Conservation (phyloP, 805 yeast species). For the Pichia rugopelliculosa region DNA sequence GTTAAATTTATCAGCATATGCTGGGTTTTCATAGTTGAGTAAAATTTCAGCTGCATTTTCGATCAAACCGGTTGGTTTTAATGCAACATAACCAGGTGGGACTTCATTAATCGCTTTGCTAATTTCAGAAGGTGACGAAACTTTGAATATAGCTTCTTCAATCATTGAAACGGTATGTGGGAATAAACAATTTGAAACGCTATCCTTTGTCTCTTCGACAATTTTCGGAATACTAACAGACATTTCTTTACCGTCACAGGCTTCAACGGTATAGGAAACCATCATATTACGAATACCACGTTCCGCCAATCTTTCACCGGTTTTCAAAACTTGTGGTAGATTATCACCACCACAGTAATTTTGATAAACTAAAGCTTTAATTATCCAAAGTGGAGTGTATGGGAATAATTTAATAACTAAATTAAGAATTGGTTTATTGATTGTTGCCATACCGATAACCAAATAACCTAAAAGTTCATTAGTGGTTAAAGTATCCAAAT, state of each 20-base stretch:
- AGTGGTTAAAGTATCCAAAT: constrained; percentile 46
- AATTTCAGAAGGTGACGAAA: constrained; percentile 21
- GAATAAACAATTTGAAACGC: constrained; percentile 58
- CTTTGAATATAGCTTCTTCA: constrained; percentile 24
- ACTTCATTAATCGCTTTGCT: constrained; percentile 44
- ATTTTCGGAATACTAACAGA: constrained; percentile 43
- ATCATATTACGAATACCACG: constrained; percentile 90
- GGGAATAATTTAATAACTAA: constrained; percentile 63
- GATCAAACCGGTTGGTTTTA: constrained; percentile 88
- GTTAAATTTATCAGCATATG: constrained; percentile 43
- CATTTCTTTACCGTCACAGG: constrained; percentile 70
- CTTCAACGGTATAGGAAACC: constrained; percentile 91
- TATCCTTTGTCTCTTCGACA: constrained; percentile 54
- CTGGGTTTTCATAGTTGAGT: constrained; percentile 49
- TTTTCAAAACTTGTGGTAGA: constrained; percentile 56
- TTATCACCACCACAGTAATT: constrained; percentile 89
- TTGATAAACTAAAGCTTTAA: constrained; percentile 69
- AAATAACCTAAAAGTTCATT: constrained; percentile 57
- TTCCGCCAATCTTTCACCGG: constrained; percentile 58
- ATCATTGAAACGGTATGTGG: constrained; percentile 66
- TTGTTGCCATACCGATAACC: constrained; percentile 62
- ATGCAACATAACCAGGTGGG: constrained; percentile 87
- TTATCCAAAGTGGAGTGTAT: constrained; percentile 60
- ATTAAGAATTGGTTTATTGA: constrained; percentile 55
- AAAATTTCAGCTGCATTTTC: constrained; percentile 69